Conservation (phyloP, 31 red algal genomes). For the Odonthalia washingtoniensis region DNA sequence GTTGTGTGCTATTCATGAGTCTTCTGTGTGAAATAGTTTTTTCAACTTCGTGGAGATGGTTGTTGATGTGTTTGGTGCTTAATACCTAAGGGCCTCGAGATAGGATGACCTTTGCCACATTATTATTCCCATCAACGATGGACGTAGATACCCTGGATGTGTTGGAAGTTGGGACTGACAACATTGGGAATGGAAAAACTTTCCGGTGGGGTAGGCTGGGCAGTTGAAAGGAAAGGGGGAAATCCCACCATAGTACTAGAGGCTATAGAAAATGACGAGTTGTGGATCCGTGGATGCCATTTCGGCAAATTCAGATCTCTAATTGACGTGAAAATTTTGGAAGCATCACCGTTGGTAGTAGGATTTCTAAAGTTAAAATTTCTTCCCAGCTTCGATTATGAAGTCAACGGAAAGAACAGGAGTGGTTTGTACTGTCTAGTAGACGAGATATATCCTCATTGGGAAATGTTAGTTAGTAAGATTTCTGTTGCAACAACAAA, state of each 20-base stretch:
- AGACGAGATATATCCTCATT: too few species aligned
- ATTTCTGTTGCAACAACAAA: background rate
- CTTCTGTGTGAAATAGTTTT: background rate
- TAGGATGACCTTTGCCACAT: background rate
- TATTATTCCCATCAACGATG: background rate
- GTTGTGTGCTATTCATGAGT: background rate
- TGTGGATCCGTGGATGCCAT: background rate
- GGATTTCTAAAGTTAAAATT: background rate
- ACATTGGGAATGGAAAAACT: too few species aligned
- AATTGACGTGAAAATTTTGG: constrained; percentile 14
- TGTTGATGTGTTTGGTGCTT: background rate
- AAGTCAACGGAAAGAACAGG: background rate
- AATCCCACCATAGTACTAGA: background rate
- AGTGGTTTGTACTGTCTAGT: background rate
- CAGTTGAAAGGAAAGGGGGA: too few species aligned
- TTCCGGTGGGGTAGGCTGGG: too few species aligned
- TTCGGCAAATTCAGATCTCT: background rate
- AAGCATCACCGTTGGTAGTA: background rate
- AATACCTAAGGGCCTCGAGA: background rate
- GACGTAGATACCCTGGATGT: background rate
- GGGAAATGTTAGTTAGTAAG: background rate
- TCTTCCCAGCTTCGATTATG: background rate
- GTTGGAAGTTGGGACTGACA: background rate
- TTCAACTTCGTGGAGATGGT: background rate
- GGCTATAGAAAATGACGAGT: background rate